These are phyloP conservation scores for Scheffersomyces segobiensis DNA, from an alignment of 1,139 yeast species.

Conservation along the genomic window DNA sequence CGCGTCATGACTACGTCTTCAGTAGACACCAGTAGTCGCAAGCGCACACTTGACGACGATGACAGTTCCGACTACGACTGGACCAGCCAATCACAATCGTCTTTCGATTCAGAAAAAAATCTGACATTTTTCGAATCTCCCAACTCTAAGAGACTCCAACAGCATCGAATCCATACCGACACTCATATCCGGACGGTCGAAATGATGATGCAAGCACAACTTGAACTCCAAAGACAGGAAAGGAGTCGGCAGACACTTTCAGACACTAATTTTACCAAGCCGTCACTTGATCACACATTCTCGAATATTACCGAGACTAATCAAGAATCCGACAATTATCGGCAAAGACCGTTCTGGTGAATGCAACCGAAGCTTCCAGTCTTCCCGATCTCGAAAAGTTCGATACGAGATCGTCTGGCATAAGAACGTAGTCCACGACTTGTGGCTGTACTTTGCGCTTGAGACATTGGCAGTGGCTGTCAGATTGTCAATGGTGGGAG, in stretches of 20 bases:
- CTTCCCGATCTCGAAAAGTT: background rate
- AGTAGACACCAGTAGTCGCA: background rate
- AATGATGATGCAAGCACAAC: constrained; percentile 25
- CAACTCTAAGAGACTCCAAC: constrained; percentile 24
- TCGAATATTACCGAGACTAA: background rate
- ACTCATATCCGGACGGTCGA: constrained; percentile 30
- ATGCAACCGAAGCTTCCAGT: background rate
- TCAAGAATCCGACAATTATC: background rate
- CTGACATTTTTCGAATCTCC: background rate
- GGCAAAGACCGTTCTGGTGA: background rate
- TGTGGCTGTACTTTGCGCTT: background rate
- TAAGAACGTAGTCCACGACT: too few relatives aligned
- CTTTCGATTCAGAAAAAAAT: background rate
- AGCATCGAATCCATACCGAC: constrained; percentile 28
- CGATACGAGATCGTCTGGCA: background rate
- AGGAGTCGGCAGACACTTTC: background rate
- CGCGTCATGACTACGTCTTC: background rate
- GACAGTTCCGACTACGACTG: background rate
- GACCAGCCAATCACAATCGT: background rate
- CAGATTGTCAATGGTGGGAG: background rate
- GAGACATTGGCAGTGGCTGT: background rate
- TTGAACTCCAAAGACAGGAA: constrained; percentile 11
- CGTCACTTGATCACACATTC: background rate
- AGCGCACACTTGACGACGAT: background rate
- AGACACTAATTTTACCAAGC: background rate